Conservation (phyloP, 352 stramenopile genomes). For the Globisporangium paroecandrum region DNA sequence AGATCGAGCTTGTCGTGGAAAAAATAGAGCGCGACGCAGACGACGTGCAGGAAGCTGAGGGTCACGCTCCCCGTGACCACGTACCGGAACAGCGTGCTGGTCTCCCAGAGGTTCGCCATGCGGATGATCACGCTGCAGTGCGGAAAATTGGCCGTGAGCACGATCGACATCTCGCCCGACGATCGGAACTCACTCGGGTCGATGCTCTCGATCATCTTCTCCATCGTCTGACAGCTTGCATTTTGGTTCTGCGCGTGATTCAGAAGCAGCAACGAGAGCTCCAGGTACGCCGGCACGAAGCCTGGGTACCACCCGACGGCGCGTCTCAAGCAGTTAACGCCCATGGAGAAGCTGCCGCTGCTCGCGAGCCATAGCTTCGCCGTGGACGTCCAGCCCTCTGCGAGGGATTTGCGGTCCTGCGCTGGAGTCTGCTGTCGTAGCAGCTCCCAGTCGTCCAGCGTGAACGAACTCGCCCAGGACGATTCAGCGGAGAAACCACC, state of each 20-base stretch:
- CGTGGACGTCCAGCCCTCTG: conserved; percentile 21
- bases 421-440: conserved; percentile 13
- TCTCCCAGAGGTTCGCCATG: conserved; percentile 24
- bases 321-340: conserved; percentile 28
- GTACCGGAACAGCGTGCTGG: conserved; percentile 17
- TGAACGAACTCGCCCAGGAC: conserved; percentile 18
- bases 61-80: conserved; percentile 16
- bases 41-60: conserved; percentile 21
- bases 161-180: conserved; percentile 11
- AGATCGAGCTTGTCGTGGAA: conserved; percentile 12
- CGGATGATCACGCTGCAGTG: conserved; percentile 27
- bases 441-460: conserved; percentile 20
- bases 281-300: conserved; percentile 24
- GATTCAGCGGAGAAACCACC: background rate
- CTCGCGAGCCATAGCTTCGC: conserved; percentile 13
- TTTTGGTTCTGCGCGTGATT: conserved; percentile 13
- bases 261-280: conserved; percentile 16
- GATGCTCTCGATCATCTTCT: conserved; percentile 23
- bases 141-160: conserved; percentile 24
- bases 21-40: conserved; percentile 16
- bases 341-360: conserved; percentile 10
- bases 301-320: conserved; percentile 24
- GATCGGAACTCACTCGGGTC: conserved; percentile 16
- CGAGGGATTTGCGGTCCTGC: conserved; percentile 14
- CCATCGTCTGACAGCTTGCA: conserved; percentile 27